Percentiles rank a stretch among this genome's conserved stretches.
Evolutionary conservation across 2,329 filamentous ascomycete genomes (phyloP).

Genomic region (Incumbomyces delicatus): DNA sequence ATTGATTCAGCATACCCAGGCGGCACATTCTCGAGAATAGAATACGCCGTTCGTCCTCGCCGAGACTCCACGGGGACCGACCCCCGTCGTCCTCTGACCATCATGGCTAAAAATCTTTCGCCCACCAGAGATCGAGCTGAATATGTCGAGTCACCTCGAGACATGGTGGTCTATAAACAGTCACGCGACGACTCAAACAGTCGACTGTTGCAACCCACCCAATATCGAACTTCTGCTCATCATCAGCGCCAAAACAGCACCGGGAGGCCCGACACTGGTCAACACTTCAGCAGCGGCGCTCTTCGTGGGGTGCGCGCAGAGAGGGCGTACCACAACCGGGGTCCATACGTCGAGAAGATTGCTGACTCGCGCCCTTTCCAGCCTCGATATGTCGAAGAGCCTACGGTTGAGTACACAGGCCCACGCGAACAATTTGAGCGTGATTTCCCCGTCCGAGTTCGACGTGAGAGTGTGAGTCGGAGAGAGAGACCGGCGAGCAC

Average conservation of each 20-base stretch:
- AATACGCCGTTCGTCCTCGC: constrained; percentile 20
- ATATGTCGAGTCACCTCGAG: neutral
- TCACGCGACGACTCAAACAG: constrained; percentile 12
- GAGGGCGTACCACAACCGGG: neutral
- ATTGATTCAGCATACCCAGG: constrained; percentile 14
- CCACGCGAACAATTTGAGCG: constrained; percentile 38
- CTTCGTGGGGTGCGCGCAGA: neutral
- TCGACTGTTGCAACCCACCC: constrained; percentile 15
- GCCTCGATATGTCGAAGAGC: constrained; percentile 12
- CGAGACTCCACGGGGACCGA: constrained; percentile 18
- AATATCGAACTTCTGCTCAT: constrained; percentile 8
- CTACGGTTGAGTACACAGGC: constrained; percentile 37
- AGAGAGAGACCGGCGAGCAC: constrained; percentile 20
- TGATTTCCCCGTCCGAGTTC: constrained; percentile 27
- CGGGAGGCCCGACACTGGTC: constrained; percentile 16
- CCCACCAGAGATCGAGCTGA: constrained; percentile 10
- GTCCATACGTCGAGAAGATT: constrained; percentile 4
- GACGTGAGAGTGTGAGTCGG: constrained; percentile 25
- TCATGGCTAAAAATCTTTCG: constrained; percentile 13
- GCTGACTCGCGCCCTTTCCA: neutral
- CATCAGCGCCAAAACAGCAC: constrained; percentile 20
- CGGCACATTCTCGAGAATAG: constrained; percentile 16
- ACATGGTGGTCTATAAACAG: neutral
- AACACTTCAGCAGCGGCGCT: neutral
- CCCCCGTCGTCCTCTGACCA: constrained; percentile 16